These are phyloP conservation scores for Sisymbrium irio DNA, from an alignment of 345 rosid genomes.

Conservation along the genomic window DNA sequence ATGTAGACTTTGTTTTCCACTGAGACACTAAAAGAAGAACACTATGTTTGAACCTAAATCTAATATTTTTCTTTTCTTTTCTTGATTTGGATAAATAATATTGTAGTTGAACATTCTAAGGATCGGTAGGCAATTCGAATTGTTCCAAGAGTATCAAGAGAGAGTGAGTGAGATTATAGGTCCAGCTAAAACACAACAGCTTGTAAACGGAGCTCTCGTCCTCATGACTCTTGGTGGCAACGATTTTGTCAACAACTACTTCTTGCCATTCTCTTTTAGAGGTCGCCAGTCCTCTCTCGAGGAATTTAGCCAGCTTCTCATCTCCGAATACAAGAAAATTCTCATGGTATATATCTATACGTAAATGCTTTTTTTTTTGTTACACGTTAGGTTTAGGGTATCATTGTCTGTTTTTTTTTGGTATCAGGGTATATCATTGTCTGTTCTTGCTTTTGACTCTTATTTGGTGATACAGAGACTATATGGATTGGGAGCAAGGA, in stretches of 20 bases:
- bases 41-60: neutral
- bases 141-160: slow-evolving; percentile 57
- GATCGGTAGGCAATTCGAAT: slow-evolving; percentile 56
- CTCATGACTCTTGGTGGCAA: slow-evolving; percentile 39
- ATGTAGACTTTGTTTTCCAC: neutral
- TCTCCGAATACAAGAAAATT: slow-evolving; percentile 34
- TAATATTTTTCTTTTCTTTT: neutral
- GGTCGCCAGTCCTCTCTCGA: slow-evolving; percentile 28
- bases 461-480: slow-evolving; percentile 41
- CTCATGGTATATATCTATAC: slow-evolving; percentile 5
- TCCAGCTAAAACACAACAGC: slow-evolving; percentile 34
- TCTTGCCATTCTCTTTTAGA: slow-evolving; percentile 30
- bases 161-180: slow-evolving; percentile 53
- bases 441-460: neutral
- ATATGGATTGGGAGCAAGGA: slow-evolving; percentile 61
- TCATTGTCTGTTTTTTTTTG: neutral
- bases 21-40: neutral
- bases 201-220: slow-evolving; percentile 45
- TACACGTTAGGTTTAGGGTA: neutral
- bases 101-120: slow-evolving; percentile 61
- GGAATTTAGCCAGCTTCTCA: slow-evolving; percentile 30
- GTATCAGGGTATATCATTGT: neutral
- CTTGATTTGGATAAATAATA: neutral
- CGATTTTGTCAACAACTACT: slow-evolving; percentile 41
- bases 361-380: neutral